Base-by-base conservation (phyloP, 768 basidiomycete species). In the Leccinum sublutescens region DNA sequence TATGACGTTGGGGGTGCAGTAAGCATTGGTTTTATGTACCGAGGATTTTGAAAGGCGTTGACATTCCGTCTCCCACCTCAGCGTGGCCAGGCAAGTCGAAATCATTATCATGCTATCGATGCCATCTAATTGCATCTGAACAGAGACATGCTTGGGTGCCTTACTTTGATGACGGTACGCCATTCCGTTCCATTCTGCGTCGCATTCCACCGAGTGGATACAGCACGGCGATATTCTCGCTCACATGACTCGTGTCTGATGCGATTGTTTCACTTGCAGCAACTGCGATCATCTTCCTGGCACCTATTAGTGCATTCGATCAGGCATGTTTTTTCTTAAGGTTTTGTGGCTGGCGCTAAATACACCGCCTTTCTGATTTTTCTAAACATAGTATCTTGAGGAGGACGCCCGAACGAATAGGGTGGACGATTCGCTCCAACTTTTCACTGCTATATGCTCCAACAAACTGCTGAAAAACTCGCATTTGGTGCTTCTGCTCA, bases 1-100 rank as follows among this genome's bases (percentile, higher is more conserved):
- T 93, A 88, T 69, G 91, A 93, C 69, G 91, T 93, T 38, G 90
- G 91, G 43, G 91, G 91, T 50, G 87, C 88, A 54, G 87, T 91
- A 68, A 70, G 88, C 79, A 50, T 50, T 52, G 17, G 25, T 54
- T 17, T 36, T 47, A 55, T 63, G 55, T 58, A 50, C 27, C 38
- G 14, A 19, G 25, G 38, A 19, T 8, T 36, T 54, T 23, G 10
- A 50, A 45, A 5, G 40, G 31, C 63, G 48, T 58, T 55, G 27
- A 57, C 40, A n/a, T 23, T 29, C 54, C 63, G 25, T 58, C 55
- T 58, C 53, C 55, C 40, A 52, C 51, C 57, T 61, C 68, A 87
- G 86, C 80, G 85, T 52, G 84, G 85, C 29, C 85, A 87, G 80
- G 86, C 79, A 74, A 72, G 80, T 72, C 40, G 40, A 55, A 27